Conservation (phyloP, 2,329 filamentous ascomycete species). For the Lasiodiplodia theobromae region DNA sequence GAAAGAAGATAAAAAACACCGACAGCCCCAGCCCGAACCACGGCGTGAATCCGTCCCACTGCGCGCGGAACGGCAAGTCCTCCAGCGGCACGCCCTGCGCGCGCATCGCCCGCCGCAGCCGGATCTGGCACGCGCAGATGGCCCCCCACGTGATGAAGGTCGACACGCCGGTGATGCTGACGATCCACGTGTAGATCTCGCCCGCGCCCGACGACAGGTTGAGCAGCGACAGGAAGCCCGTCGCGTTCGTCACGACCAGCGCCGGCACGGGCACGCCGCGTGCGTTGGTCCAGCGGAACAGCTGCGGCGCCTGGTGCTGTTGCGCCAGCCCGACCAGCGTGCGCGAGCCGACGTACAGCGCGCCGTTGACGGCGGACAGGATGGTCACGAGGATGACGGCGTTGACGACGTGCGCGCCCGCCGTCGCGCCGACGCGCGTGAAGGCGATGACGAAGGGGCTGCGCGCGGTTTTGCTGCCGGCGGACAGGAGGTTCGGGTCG, state of each 20-base stretch:
- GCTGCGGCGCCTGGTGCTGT: slow-evolving; percentile 66
- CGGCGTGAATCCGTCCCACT: slow-evolving; percentile 48
- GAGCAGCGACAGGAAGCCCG: slow-evolving; percentile 70
- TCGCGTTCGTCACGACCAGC: slow-evolving; percentile 58
- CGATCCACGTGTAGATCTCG: slow-evolving; percentile 82
- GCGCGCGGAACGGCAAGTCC: slow-evolving; percentile 53
- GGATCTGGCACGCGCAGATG: slow-evolving; percentile 88
- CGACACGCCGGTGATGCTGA: slow-evolving; percentile 74
- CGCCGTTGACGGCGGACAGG: slow-evolving; percentile 88
- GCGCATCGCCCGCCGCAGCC: slow-evolving; percentile 70
- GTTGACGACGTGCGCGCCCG: slow-evolving; percentile 89
- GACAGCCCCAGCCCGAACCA: slow-evolving; percentile 50
- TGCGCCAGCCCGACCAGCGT: slow-evolving; percentile 90
- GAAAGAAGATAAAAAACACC: slow-evolving; percentile 47
- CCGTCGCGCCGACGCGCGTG: slow-evolving; percentile 78
- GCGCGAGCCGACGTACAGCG: slow-evolving; percentile 88
- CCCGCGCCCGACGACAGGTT: slow-evolving; percentile 74
- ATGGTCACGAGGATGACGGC: slow-evolving; percentile 90
- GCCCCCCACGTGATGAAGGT: slow-evolving; percentile 82
- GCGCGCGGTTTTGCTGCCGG: slow-evolving; percentile 70
- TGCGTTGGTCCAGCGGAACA: slow-evolving; percentile 67
- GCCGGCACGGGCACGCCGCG: slow-evolving; percentile 58
- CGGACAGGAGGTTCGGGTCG: slow-evolving; percentile 68
- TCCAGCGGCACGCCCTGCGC: slow-evolving; percentile 49
- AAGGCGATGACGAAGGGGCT: slow-evolving; percentile 96